Evolutionary conservation across 2,329 filamentous ascomycete genomes (phyloP), one percentile per base, ranked within the genome.

Genomic region (Penicillium fuscoglaucum): DNA sequence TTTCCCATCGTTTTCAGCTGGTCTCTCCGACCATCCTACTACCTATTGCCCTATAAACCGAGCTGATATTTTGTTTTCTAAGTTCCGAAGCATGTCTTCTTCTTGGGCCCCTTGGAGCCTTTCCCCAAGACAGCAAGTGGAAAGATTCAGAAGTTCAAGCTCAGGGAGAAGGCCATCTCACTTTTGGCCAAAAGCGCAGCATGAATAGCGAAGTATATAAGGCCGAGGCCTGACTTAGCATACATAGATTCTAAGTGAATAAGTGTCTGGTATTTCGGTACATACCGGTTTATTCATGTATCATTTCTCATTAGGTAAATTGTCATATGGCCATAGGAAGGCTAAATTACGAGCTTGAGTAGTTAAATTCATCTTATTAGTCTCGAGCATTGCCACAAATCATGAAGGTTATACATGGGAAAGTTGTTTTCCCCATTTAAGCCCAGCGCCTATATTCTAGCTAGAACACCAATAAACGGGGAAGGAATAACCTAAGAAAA

Each of bases 61-160:
- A 35, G 31, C 49, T 51, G 15, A 39, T 43, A 31, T 39, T 60
- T 33, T 52, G 10, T 26, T 37, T 33, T 8, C 8, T 29, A 15
- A 83, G 90, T 90, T 52, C 93, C 93, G 0, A 95, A 90, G 75
- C 86, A 93, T 71, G 84, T 98, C n/a, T 96, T 96, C 72, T 96
- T 90, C 84, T 81, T 90, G 10, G 46, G 58, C 4, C 66, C 69
- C 6, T 64, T 66, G 0, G 82, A 87, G 0, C 84, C 87, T n/a
- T 96, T 90, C 72, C 93, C 93, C 21, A 97, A 96, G 83, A 99
- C 95, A 37, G 90, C 92, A 6, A 96, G 91, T 73, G 93, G 93
- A 26, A 99, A 99, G 84, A 93, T 98, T 56, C 91, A 96, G 78
- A 97, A 98, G 79, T 97, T 90, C 73, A 93, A 89, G 78, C 74